Evolutionary conservation across 805 yeast species (phyloP).

Genomic region (Pichia thaimueangensis): DNA sequence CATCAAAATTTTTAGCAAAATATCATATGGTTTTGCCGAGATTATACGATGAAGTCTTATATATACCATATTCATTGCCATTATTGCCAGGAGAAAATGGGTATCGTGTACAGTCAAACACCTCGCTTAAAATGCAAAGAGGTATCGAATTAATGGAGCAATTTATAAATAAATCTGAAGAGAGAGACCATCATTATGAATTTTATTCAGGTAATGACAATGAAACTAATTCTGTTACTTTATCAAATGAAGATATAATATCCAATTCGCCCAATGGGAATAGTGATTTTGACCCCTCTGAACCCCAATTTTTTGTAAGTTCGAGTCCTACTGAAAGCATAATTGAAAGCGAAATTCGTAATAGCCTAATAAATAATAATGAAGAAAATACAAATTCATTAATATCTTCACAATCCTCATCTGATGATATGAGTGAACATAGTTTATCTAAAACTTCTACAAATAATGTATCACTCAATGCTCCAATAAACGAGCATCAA

Average conservation of each 20-base stretch:
- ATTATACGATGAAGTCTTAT: slow-evolving; percentile 86
- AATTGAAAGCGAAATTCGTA: slow-evolving; percentile 15
- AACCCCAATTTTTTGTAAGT: slow-evolving; percentile 78
- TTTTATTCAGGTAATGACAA: slow-evolving; percentile 76
- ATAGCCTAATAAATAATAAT: slow-evolving; percentile 3
- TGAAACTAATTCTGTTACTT: slow-evolving; percentile 13
- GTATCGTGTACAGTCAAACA: slow-evolving; percentile 66
- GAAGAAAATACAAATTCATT: slow-evolving; percentile 8
- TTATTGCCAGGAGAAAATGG: slow-evolving; percentile 79
- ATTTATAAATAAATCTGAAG: slow-evolving; percentile 73
- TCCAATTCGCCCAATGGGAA: slow-evolving; percentile 8
- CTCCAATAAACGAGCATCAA: background rate
- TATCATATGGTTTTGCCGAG: slow-evolving; percentile 83
- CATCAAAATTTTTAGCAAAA: slow-evolving; percentile 56
- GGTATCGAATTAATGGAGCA: slow-evolving; percentile 58
- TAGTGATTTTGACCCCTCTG: slow-evolving; percentile 78
- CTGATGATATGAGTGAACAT: background rate
- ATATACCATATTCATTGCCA: slow-evolving; percentile 85
- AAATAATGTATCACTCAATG: background rate
- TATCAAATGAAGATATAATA: slow-evolving; percentile 17
- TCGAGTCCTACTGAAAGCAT: slow-evolving; percentile 29
- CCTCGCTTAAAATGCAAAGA: slow-evolving; percentile 35
- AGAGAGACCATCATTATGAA: slow-evolving; percentile 86
- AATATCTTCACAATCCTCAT: background rate
- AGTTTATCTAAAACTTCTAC: background rate